Evolutionary conservation across 139 green algal species (phyloP), one percentile per base, ranked within the genome.

Genomic region (Nannochloris sp.): DNA sequence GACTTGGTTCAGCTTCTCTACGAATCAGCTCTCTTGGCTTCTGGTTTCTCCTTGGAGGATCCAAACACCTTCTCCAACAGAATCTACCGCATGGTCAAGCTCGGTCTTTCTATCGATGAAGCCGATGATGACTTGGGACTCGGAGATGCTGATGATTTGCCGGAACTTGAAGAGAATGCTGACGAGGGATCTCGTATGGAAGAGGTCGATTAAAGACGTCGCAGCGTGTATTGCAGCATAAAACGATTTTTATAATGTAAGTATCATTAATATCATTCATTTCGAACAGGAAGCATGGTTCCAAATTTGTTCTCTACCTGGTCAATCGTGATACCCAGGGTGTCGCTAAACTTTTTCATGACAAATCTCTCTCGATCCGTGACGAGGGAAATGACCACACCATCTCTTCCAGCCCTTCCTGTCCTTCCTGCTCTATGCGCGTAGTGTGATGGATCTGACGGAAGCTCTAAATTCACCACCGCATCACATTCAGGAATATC

Each of bases 51-150:
- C 28, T 84, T 99, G 53, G 94, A 99, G 57, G 94, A 99, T 73
- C 94, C 94, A 56, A 91, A 91, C 77, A 97, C 89, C 30, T 99
- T 99, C 68, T 91, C 86, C 31, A 75, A 58, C 65, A 85, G 94
- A 74, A 99, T 99, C 80, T 88, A 99, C 89, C 87, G 94, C 67
- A 99, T 99, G 94, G 91, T 99, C 70, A 97, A 97, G 86, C 84
- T 99, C 49, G 94, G 94, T 55, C 80, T 99, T 36, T 86, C 72
- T 63, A 97, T 99, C 63, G 94, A 99, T 70, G 94, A 98, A 63
- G n/a, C 28, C 43, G 36, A 13, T 59, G 60, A 59, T 49, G 93
- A 97, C 49, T 70, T 76, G 23, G 84, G 65, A 31, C 16, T 43
- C 23, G 48, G 3, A 31, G 72, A 55, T 13, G 72, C 85, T 28